Percentiles rank a stretch among this genome's conserved stretches.
These are phyloP conservation scores for Rhynchosporium secalis DNA, from an alignment of 2,329 filamentous ascomycete genomes.

Conservation along the genomic window DNA sequence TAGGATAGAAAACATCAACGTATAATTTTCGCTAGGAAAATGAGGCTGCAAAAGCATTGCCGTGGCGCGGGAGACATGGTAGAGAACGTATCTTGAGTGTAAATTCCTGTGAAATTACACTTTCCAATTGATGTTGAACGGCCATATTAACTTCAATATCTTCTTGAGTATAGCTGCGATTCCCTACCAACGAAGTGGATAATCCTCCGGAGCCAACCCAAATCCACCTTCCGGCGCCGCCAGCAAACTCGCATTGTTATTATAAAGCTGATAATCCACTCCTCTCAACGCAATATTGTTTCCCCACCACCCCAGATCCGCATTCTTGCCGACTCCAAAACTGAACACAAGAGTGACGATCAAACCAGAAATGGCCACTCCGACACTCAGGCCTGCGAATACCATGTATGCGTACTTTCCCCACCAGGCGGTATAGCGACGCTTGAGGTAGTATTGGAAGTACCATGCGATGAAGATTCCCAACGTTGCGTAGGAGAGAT, in stretches of 20 bases:
- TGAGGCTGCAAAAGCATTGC: too few species aligned
- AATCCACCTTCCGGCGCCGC: constrained; percentile 17
- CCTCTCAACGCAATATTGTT: constrained; percentile 13
- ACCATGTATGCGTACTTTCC: constrained; percentile 38
- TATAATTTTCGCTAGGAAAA: too few species aligned
- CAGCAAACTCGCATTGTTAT: constrained; percentile 18
- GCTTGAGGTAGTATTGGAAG: constrained; percentile 38
- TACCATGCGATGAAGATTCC: constrained; percentile 37
- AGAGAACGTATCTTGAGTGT: too few species aligned
- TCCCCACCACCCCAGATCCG: constrained; percentile 20
- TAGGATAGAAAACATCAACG: too few species aligned
- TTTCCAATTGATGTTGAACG: too few species aligned
- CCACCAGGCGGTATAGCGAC: constrained; percentile 37
- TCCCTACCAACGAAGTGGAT: constrained; percentile 14
- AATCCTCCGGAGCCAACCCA: constrained; percentile 13
- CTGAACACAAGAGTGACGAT: constrained; percentile 20
- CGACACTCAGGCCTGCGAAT: constrained; percentile 34
- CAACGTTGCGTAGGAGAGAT: constrained; percentile 39
- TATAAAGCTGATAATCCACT: constrained; percentile 17
- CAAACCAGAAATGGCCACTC: constrained; percentile 22
- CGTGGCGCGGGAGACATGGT: too few species aligned
- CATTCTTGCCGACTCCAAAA: constrained; percentile 13
- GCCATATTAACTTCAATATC: too few species aligned
- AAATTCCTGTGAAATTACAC: too few species aligned
- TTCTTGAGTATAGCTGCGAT: too few species aligned